Base-by-base conservation (phyloP, 495 filamentous ascomycete genomes). In the Trichoderma reesei region DNA sequence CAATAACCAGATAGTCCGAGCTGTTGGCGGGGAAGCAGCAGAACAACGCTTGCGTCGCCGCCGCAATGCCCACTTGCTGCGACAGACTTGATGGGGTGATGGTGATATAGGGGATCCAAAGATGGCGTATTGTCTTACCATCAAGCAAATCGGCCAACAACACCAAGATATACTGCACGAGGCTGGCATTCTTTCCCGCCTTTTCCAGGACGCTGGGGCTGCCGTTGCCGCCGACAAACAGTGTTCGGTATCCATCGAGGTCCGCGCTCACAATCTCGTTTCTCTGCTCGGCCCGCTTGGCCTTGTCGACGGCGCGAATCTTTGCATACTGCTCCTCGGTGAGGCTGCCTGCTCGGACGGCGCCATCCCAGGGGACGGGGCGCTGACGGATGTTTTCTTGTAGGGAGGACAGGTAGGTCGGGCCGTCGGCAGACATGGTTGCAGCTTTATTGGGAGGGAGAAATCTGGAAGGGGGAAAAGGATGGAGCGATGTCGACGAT, bases 241-340 rank as follows among this genome's bases (percentile, higher is more conserved):
- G 81, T 51, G 79, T 78, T 61, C 83, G 81, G 76, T 96, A 99
- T 41, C 85, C 89, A 60, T 86, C 78, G 8, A 92, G 75, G 74
- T 97, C 90, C 33, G 76, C 75, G 72, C 95, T 90, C 65, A 98
- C 85, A 38, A 86, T 88, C 68, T 92, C 83, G 70, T 85, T 85
- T 71, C 92, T 85, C 66, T 72, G 73, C 72, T 94, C 90, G 62
- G 91, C 89, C 71, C 89, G 91, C 68, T 91, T 88, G 67, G 94
- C 91, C 78, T 97, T 98, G 75, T 98, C 95, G 68, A 97, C 90
- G 60, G 94, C 90, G 76, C 94, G 92, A 79, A 99, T 98, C 81
- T 90, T 92, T 79, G 89, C 92, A 69, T 97, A 82, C 72, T 99
- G 91, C 63, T 89, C 86, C 67, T 97, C 94, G 61, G 91, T 96